A percentile compares a stretch with the other conserved stretches of the same genome.
Conservation (phyloP, 2,329 filamentous ascomycete species). For the Calonectria ilicicola region DNA sequence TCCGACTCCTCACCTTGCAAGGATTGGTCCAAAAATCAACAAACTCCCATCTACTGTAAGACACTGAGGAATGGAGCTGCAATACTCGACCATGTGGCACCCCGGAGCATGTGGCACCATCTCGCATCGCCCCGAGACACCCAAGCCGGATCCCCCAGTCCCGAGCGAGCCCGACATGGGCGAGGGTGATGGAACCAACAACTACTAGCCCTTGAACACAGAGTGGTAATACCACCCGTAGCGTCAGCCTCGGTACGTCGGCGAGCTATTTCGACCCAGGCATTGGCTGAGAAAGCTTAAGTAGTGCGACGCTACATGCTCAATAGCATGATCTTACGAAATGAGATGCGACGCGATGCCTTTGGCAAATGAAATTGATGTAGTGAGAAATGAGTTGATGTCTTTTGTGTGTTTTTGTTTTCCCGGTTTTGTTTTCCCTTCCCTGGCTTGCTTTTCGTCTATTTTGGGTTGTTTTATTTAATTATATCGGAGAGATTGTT, state of each 20-base stretch:
- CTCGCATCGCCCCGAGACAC: slow-evolving; percentile 47
- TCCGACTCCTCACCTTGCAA: neutral
- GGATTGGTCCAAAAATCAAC: neutral
- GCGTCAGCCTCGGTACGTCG: slow-evolving; percentile 18
- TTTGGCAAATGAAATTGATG: neutral
- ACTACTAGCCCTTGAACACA: slow-evolving; percentile 34
- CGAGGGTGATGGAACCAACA: slow-evolving; percentile 47
- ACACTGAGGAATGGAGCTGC: slow-evolving; percentile 14
- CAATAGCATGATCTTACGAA: neutral
- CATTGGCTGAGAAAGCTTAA: slow-evolving; percentile 6
- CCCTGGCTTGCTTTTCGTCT: neutral
- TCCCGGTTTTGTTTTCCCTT: neutral
- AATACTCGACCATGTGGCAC: slow-evolving; percentile 2
- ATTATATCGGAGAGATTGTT: neutral
- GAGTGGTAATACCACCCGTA: neutral
- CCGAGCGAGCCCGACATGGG: slow-evolving; percentile 47
- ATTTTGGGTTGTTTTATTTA: neutral
- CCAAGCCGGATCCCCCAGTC: slow-evolving; percentile 45
- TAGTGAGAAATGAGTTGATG: neutral
- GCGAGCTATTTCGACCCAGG: neutral
- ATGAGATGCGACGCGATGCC: neutral
- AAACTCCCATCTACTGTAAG: neutral
- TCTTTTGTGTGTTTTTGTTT: neutral
- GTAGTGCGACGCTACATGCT: neutral
- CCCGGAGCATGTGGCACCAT: slow-evolving; percentile 8